Evolutionary conservation across 768 basidiomycete genomes (phyloP).

Genomic region (Rhodosporidiobolus odoratus): DNA sequence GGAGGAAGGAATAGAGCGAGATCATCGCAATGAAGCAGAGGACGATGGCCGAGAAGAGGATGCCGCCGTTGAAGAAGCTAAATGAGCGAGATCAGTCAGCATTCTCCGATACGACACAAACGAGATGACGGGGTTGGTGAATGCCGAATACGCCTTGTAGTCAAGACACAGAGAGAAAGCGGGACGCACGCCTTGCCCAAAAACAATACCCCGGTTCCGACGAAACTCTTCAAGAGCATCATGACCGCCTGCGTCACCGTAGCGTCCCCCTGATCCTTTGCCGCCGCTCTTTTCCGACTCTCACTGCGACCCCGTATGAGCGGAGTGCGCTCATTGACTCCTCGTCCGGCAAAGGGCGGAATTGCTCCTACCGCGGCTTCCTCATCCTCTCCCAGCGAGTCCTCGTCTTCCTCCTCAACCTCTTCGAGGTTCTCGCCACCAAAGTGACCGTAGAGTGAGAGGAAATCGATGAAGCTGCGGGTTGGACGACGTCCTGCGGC

Average conservation of each 20-base stretch:
- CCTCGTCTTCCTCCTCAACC: constrained; percentile 72
- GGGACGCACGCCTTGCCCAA: constrained; percentile 78
- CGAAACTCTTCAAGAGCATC: constrained; percentile 90
- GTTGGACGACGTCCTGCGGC: constrained; percentile 1
- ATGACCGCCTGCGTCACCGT: constrained; percentile 84
- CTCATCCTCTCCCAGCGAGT: constrained; percentile 57
- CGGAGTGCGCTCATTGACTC: constrained; percentile 42
- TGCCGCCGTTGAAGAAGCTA: constrained; percentile 91
- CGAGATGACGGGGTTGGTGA: neutral
- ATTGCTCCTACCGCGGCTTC: constrained; percentile 13
- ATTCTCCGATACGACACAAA: neutral
- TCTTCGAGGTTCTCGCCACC: constrained; percentile 80
- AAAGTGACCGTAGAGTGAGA: constrained; percentile 92
- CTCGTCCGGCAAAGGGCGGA: constrained; percentile 13
- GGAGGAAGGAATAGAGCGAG: constrained; percentile 86
- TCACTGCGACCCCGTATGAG: constrained; percentile 41
- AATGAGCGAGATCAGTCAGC: neutral
- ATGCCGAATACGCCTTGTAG: too few species aligned
- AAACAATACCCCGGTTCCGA: constrained; percentile 93
- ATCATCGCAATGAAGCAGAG: constrained; percentile 76
- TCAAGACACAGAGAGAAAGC: neutral
- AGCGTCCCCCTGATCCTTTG: constrained; percentile 66
- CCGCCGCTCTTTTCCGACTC: constrained; percentile 55
- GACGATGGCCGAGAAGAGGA: constrained; percentile 75
- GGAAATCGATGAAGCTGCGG: constrained; percentile 52